These are phyloP conservation scores for Citrus maxima DNA, from an alignment of 345 rosid genomes.

Conservation along the genomic window DNA sequence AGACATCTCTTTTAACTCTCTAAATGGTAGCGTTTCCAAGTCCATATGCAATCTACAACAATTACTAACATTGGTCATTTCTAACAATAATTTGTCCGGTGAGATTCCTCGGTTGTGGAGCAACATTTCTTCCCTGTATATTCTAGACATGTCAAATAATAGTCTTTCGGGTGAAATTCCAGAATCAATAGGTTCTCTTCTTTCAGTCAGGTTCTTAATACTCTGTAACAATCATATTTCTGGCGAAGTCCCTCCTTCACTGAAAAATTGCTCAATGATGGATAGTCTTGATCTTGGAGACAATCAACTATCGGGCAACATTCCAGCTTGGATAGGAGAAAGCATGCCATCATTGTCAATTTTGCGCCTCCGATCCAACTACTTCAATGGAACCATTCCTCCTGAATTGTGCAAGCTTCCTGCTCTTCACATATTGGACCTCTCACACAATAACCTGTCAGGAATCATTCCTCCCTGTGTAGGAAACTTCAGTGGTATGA, in stretches of 20 bases:
- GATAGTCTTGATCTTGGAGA: conserved; percentile 10
- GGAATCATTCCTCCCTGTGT: conserved; percentile 16
- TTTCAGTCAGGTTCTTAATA: background rate
- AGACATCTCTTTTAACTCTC: conserved; percentile 14
- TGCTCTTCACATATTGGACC: conserved; percentile 12
- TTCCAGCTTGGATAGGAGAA: conserved; percentile 25
- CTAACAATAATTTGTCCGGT: conserved; percentile 13
- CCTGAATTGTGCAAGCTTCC: conserved; percentile 7
- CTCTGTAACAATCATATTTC: conserved; percentile 15
- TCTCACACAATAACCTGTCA: conserved; percentile 5
- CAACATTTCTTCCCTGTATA: background rate
- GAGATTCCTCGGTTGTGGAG: conserved; percentile 13
- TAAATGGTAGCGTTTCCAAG: conserved; percentile 17
- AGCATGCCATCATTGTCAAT: conserved; percentile 10
- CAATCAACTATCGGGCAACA: conserved; percentile 10
- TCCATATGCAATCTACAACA: conserved; percentile 8
- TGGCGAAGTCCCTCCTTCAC: conserved; percentile 11
- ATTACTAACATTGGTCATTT: conserved; percentile 2
- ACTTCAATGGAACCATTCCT: conserved; percentile 16
- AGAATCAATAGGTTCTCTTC: conserved; percentile 9
- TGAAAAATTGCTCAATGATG: conserved; percentile 4
- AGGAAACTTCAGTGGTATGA: conserved; percentile 20
- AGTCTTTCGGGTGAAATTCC: conserved; percentile 19
- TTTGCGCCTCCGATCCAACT: background rate
- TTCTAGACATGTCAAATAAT: conserved; percentile 12